phyloP scores from a whole-genome alignment of 192 early-diverging fungal species.

The Umbelopsis sp. region DNA sequence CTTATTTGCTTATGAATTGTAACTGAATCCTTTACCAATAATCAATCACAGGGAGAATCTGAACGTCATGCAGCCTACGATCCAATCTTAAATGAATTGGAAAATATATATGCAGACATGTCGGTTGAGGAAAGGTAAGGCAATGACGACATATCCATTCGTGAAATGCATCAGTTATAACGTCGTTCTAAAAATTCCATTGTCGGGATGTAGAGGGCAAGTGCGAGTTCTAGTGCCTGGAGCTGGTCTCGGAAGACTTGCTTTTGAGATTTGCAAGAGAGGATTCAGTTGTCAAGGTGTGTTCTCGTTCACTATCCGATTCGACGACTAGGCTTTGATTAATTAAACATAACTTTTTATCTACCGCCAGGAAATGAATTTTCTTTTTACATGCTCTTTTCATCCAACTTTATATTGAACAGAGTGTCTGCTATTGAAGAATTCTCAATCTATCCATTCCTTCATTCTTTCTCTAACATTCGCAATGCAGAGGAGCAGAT shows the following conservation, averaged over 20 bases:
- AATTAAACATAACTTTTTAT: not conserved
- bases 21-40: not conserved
- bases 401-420: constrained; percentile 95
- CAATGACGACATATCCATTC: no score
- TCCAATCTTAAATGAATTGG: constrained; percentile 77
- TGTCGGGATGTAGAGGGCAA: constrained; percentile 46
- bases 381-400: constrained; percentile 94
- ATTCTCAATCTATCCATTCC: constrained; percentile 85
- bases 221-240: constrained; percentile 89
- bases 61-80: constrained; percentile 83
- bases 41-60: constrained; percentile 52
- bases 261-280: constrained; percentile 83
- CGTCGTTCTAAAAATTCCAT: no score
- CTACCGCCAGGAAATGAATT: constrained; percentile 86
- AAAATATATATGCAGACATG: constrained; percentile 55
- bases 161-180: no score
- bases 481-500: constrained; percentile 60
- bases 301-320: not conserved
- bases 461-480: constrained; percentile 91
- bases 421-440: constrained; percentile 54
- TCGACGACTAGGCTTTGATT: constrained; percentile 13
- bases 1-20: not conserved
- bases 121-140: constrained; percentile 50
- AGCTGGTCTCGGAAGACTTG: constrained; percentile 93
- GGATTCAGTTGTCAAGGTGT: constrained; percentile 76